Evolutionary conservation across 495 filamentous ascomycete species (phyloP).

Genomic region (Lasiosphaeris hirsuta): DNA sequence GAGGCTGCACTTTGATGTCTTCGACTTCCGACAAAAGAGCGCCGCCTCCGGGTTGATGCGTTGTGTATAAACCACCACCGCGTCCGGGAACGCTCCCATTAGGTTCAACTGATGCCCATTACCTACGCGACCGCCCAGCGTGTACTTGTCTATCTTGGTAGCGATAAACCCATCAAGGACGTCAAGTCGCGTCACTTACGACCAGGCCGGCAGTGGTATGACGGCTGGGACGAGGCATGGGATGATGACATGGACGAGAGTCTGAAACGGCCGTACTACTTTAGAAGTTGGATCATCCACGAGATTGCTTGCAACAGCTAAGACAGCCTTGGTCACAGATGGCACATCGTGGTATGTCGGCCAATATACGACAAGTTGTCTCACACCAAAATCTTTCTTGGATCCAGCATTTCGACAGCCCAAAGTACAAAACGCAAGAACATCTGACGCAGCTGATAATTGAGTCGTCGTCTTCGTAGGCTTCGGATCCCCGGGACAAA

Average conservation of each 20-base stretch:
- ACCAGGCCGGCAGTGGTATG: neutral
- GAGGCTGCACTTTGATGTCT: slow-evolving; percentile 18
- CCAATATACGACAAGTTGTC: slow-evolving; percentile 7
- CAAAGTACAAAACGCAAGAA: slow-evolving; percentile 16
- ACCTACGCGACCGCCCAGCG: slow-evolving; percentile 27
- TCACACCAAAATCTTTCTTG: slow-evolving; percentile 12
- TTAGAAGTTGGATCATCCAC: slow-evolving; percentile 26
- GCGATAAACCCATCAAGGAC: slow-evolving; percentile 4
- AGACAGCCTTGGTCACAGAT: slow-evolving; percentile 16
- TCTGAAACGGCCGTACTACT: slow-evolving; percentile 21
- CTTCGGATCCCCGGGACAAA: slow-evolving; percentile 29
- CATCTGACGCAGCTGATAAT: slow-evolving; percentile 20
- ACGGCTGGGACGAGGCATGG: slow-evolving; percentile 14
- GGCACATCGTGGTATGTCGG: slow-evolving; percentile 17
- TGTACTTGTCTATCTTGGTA: slow-evolving; percentile 30
- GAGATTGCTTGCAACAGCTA: slow-evolving; percentile 25
- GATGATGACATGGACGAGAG: slow-evolving; percentile 10
- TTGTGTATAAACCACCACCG: slow-evolving; percentile 33
- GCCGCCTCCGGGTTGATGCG: slow-evolving; percentile 30
- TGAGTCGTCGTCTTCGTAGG: slow-evolving; percentile 20
- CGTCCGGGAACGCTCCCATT: slow-evolving; percentile 20
- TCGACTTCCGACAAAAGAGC: slow-evolving; percentile 14
- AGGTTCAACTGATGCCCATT: slow-evolving; percentile 31
- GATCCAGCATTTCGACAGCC: slow-evolving; percentile 13
- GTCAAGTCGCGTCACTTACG: slow-evolving; percentile 2